A percentile compares a stretch with the other conserved stretches of the same genome.
phyloP scores from a whole-genome alignment of 106 monocot genomes.

The Apostasia shenzhenica region DNA sequence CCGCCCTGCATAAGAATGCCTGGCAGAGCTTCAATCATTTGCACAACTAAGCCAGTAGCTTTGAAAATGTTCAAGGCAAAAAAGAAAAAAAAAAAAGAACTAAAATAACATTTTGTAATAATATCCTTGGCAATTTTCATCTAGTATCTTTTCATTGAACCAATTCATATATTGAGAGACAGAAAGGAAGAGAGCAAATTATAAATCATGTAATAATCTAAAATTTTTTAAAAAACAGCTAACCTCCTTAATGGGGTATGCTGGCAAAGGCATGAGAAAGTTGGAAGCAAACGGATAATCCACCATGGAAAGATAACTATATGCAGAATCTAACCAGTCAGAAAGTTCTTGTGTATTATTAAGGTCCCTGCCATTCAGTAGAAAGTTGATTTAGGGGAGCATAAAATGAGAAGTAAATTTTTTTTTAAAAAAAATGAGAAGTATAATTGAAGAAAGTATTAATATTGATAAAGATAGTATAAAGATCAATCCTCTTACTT shows the following conservation, averaged over 20 bases:
- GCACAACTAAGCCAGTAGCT: too few species aligned
- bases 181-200: not conserved
- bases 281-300: conserved; percentile 79
- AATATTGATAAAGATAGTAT: not conserved
- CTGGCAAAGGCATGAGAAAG: conserved; percentile 95
- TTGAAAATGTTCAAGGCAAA: too few species aligned
- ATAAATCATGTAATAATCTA: not conserved
- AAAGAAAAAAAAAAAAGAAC: too few species aligned
- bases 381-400: not conserved
- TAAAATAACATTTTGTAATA: too few species aligned
- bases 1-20: too few species aligned
- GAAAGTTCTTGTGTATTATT: conserved; percentile 57
- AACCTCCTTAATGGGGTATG: conserved; percentile 87
- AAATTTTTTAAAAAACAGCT: not conserved
- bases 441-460: too few species aligned
- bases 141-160: too few species aligned
- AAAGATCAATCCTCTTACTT: conserved; percentile 26
- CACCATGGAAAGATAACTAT: conserved; percentile 89
- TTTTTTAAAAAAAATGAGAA: too few species aligned
- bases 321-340: conserved; percentile 81
- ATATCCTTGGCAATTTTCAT: too few species aligned
- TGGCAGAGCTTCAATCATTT: too few species aligned
- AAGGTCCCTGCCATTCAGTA: conserved; percentile 38
- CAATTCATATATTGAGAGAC: too few species aligned
- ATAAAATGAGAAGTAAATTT: not conserved